Evolutionary conservation across 2,329 filamentous ascomycete genomes (phyloP), one percentile per base, ranked within the genome.

Genomic region (Penicillium sp.): DNA sequence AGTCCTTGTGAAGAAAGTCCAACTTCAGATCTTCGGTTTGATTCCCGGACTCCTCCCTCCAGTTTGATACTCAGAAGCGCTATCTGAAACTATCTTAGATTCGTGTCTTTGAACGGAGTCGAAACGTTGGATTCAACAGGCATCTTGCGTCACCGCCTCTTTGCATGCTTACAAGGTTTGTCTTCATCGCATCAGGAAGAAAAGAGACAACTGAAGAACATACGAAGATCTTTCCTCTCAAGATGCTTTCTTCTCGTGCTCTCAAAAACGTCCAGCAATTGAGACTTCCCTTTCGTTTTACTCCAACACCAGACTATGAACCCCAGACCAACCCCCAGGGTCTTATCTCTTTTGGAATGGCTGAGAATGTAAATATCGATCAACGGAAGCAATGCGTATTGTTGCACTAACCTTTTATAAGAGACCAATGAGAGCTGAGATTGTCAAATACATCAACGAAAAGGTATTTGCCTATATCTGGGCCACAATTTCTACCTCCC

Each of bases 391-490:
- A 33, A 6, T 10, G 14, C 24, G 10, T 37, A 39, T 3, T 1
- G 10, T 7, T 21, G 9, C 18, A 34, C 46, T 55, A 21, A 39
- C 23, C 26, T 2, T 10, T 5, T 18, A 21, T 3, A 48, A 78
- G 76, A 58, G 62, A 48, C 63, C 70, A 14, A 71, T 77, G 62
- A 68, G 71, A 10, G 57, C 67, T 11, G 72, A 78, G 19, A 66
- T 78, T 18, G 64, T 68, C 11, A 63, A 70, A 8, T 78, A 73
- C 55, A 67, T 76, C 31, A 73, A 73, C 36, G 59, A 70, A 21
- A 72, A 76, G 34, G 52, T 55, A 21, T 13, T 3, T 33, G 7
- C 23, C 5, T 26, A 14, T 23, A 21, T 8, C 14, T 50, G n/a
- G 21, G 16, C 5, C 33, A 39, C 23, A 8, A 39, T n/a, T 37